Base-by-base conservation (phyloP, 2,329 filamentous ascomycete species). In the Ophiocordyceps camponoti-leonardi region DNA sequence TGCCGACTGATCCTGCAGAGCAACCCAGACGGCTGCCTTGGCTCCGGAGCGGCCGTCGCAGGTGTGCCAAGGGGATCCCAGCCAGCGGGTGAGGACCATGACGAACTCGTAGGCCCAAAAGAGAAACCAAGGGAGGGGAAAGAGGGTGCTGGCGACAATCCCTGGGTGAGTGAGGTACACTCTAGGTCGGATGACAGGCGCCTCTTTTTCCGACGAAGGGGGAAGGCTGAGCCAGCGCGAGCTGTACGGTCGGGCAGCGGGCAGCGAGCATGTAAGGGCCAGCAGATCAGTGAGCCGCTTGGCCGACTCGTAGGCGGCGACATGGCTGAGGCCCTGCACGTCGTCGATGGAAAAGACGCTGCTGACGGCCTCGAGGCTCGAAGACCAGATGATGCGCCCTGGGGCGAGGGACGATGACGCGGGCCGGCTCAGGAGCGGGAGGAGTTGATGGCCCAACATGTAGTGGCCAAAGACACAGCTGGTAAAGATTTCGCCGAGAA, bases 391-490 rank as follows among this genome's bases (percentile, higher is more conserved):
- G 45, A 98, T 73, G 44, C 86, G 77, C 10, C 79, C 83, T 0
- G 68, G 66, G 1, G 63, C 47, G 4, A 67, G 57, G 37, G 62
- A 50, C 47, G 62, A 51, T 16, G 62, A 56, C 16, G 28, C 3
- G 10, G 56, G 57, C 44, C 76, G 67, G 54, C 67, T 65, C 53
- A 98, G 72, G 12, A 95, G 68, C 0, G 86, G 82, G 52, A 83
- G 72, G 12, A 96, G 72, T 56, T 81, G 78, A 60, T 94, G 88
- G 16, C 77, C 77, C 22, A 98, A 77, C 56, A 95, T 66, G 60
- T 98, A 96, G 65, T 98, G 92, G 0, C 92, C 92, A 58, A 98
- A 96, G 28, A 94, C 74, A 58, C 96, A 96, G 44, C 90, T 82
- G 59, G 81, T 83, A 60, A 96, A 98, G 18, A 94, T 78, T 52